phyloP scores from a whole-genome alignment of 129 eudicot genomes.

The carrot (Daucus carota) region DH1_v3.0 NC_030384.2:41029501-41030000 shows the following conservation, averaged over 20 bases:
- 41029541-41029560: not conserved
- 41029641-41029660: conserved; percentile 57
- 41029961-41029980: not conserved
- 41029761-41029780: conserved; percentile 38
- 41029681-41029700: conserved; percentile 87
- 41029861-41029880: conserved; percentile 71
- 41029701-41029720: conserved; percentile 75
- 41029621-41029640: conserved; percentile 66
- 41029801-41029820: not conserved
- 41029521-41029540: not conserved
- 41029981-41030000: conserved; percentile 39
- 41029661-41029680: conserved; percentile 47
- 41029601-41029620: conserved; percentile 2
- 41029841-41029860: conserved; percentile 54
- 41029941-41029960: conserved; percentile 5
- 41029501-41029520: not conserved
- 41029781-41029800: conserved; percentile 4
- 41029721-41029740: conserved; percentile 97
- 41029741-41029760: conserved; percentile 85
- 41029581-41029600: not conserved
- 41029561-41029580: not conserved
- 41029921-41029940: conserved; percentile 5
- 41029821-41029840: conserved; percentile 1
- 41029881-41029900: conserved; percentile 93
- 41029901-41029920: conserved; percentile 58